A percentile compares a stretch with the other conserved stretches of the same genome.
Evolutionary conservation across 179 eudicot species (phyloP).

Genomic region (Dionaea muscipula): DNA sequence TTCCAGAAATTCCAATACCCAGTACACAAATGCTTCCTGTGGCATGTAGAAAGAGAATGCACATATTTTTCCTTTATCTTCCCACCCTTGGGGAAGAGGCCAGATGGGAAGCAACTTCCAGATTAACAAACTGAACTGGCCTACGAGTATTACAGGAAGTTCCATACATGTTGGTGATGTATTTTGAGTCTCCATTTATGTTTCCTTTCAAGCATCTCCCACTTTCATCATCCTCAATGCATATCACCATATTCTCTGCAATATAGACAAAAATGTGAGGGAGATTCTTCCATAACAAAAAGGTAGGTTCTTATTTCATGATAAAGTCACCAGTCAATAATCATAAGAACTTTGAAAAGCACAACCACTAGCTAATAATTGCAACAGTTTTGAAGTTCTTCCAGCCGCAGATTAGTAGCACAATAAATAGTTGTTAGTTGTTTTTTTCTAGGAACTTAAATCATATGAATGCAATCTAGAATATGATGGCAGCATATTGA

Average conservation of each 20-base stretch:
- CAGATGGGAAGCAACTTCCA: too few relatives aligned
- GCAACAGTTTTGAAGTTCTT: too few relatives aligned
- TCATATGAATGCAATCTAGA: background rate
- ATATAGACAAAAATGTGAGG: constrained; percentile 9
- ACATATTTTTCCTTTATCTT: too few relatives aligned
- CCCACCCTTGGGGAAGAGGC: too few relatives aligned
- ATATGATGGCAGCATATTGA: background rate
- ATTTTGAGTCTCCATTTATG: constrained; percentile 41
- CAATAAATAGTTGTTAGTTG: too few relatives aligned
- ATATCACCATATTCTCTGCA: constrained; percentile 94
- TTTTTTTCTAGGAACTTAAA: background rate
- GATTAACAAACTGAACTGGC: too few relatives aligned
- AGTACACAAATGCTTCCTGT: too few relatives aligned
- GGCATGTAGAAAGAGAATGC: too few relatives aligned
- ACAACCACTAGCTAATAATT: too few relatives aligned
- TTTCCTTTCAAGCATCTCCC: constrained; percentile 64
- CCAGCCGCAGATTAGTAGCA: too few relatives aligned
- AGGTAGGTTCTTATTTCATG: background rate
- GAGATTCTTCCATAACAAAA: background rate
- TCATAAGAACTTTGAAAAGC: too few relatives aligned
- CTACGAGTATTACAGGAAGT: background rate
- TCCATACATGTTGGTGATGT: constrained; percentile 53
- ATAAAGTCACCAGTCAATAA: background rate
- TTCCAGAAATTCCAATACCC: too few relatives aligned
- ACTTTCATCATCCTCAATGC: constrained; percentile 67